Percentiles rank a stretch among this genome's conserved stretches.
Evolutionary conservation across 768 basidiomycete species (phyloP).

Genomic region (Trametes maxima): DNA sequence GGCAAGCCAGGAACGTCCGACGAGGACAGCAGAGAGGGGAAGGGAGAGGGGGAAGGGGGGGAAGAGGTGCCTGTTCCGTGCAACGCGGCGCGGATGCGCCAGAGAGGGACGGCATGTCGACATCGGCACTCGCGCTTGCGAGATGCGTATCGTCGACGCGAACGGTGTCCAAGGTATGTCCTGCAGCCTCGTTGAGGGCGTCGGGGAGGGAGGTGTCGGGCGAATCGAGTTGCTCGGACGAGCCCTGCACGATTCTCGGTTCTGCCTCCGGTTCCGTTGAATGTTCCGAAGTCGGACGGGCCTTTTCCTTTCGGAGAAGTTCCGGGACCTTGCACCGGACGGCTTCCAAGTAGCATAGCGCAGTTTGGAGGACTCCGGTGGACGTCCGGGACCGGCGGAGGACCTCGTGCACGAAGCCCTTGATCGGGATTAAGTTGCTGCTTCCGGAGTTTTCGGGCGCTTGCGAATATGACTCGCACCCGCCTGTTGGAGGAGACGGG

Average conservation of each 20-base stretch:
- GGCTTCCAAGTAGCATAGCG: constrained; percentile 85
- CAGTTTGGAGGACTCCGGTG: constrained; percentile 82
- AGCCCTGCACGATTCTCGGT: constrained; percentile 16
- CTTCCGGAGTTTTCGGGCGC: constrained; percentile 22
- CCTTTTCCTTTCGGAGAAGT: constrained; percentile 48
- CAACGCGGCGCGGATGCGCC: not conserved
- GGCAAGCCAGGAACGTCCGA: constrained; percentile 82
- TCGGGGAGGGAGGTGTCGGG: not conserved
- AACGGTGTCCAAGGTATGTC: constrained; percentile 16
- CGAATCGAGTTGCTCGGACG: not conserved
- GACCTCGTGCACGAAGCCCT: constrained; percentile 85
- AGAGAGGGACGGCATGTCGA: not conserved
- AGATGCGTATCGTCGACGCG: constrained; percentile 13
- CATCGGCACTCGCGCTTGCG: not conserved
- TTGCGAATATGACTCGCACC: constrained; percentile 29
- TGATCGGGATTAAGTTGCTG: constrained; percentile 54
- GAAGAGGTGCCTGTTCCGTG: constrained; percentile 24
- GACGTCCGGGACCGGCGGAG: constrained; percentile 85
- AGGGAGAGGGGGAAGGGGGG: constrained; percentile 46
- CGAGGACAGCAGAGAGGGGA: constrained; percentile 87
- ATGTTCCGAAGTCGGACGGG: constrained; percentile 40
- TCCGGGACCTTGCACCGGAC: constrained; percentile 73
- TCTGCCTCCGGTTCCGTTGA: constrained; percentile 32
- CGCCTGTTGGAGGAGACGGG: constrained; percentile 30
- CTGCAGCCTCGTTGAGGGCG: not conserved